Base-by-base conservation (phyloP, 495 filamentous ascomycete genomes). In the Penicillium daleae region DNA sequence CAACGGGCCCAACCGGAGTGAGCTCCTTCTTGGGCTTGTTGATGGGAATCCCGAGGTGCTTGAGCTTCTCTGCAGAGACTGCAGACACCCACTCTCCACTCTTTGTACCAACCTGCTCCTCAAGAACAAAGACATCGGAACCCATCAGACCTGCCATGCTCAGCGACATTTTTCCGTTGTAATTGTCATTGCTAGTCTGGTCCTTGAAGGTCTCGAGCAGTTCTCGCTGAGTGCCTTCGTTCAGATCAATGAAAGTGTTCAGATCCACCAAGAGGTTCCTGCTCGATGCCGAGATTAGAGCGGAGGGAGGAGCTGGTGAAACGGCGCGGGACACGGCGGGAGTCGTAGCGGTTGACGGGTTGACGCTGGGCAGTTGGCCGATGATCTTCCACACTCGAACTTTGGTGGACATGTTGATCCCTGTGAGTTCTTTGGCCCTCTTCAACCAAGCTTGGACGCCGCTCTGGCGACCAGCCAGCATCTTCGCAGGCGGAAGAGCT, bases 361-460 rank as follows among this genome's bases (percentile, higher is more conserved):
- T 71, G 19, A 71, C 70, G 57, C 76, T 80, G 22, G 68, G 71
- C n/a, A 83, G 66, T 6, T 79, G 78, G 7, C 76, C 83, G 3
- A 90, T 72, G 17, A 95, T 77, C 62, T 87, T 83, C 92, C 92
- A 97, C 8, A 93, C 77, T 19, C 89, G 88, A 31, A 96, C 90
- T 67, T 92, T 96, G 35, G 81, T 87, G 8, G 84, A 77, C 56
- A 86, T 63, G 19, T 90, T 83, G 59, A 97, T 86, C 17, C 83
- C 80, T 6, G 83, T 77, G 48, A 85, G 74, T 29, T 72, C 68
- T 76, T 98, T 98, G 32, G 86, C 85, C 48, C 87, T 80, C 69
- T 82, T 88, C 35, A 98, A 66, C 71, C 97, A 97, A 15, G 84
- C 80, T 66, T 90, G 83, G 62, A 88, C 92, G 17, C 75, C 79